These are phyloP conservation scores for Penicillium angulare DNA, from an alignment of 495 filamentous ascomycete genomes.

Conservation along the genomic window DNA sequence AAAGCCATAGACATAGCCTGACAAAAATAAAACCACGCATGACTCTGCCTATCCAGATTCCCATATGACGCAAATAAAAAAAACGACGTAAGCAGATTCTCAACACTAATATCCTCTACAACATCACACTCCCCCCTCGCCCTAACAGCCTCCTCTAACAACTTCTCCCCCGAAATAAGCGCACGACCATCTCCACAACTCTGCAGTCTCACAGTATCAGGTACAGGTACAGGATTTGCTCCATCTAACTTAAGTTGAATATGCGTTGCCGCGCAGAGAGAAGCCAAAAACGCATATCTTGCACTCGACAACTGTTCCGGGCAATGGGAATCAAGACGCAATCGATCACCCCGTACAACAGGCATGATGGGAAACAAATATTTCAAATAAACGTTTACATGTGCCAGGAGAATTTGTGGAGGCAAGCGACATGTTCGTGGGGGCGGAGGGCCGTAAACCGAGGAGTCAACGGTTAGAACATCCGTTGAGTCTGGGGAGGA, in stretches of 20 bases:
- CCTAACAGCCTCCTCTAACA: slow-evolving; percentile 73
- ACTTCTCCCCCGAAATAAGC: slow-evolving; percentile 41
- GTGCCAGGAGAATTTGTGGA: slow-evolving; percentile 37
- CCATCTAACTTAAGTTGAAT: slow-evolving; percentile 68
- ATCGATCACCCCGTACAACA: slow-evolving; percentile 65
- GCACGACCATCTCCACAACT: slow-evolving; percentile 49
- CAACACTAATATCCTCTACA: slow-evolving; percentile 59
- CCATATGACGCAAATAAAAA: slow-evolving; percentile 77
- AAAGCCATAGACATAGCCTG: slow-evolving; percentile 60
- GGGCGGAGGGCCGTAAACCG: slow-evolving; percentile 12
- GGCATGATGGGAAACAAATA: slow-evolving; percentile 83
- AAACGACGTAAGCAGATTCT: slow-evolving; percentile 72
- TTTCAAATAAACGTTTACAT: slow-evolving; percentile 46
- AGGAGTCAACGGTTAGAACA: slow-evolving; percentile 31
- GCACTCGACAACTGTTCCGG: slow-evolving; percentile 55
- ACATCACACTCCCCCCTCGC: slow-evolving; percentile 75
- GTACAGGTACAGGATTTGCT: slow-evolving; percentile 50
- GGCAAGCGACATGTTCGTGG: slow-evolving; percentile 31
- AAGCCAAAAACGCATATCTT: slow-evolving; percentile 75
- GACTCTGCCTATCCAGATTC: slow-evolving; percentile 55
- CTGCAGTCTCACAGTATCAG: slow-evolving; percentile 53
- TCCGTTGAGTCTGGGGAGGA: slow-evolving; percentile 43
- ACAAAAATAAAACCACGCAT: slow-evolving; percentile 63
- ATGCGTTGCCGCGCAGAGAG: slow-evolving; percentile 80
- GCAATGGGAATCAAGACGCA: slow-evolving; percentile 66